Base-by-base conservation (phyloP, 2,329 filamentous ascomycete genomes). In the Diaporthe vexans region DNA sequence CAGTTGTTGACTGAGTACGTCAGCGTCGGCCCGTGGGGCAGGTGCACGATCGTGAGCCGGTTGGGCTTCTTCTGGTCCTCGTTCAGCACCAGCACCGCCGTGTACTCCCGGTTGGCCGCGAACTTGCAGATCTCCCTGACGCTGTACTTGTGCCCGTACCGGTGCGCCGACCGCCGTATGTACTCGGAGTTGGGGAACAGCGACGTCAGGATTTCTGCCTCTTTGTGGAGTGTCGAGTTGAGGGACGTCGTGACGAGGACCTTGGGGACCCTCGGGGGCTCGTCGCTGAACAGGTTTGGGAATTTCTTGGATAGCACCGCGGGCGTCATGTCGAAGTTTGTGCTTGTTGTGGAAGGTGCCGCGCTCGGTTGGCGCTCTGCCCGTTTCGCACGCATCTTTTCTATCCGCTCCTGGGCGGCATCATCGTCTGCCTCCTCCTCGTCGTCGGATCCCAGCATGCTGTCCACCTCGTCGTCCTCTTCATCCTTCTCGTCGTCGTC, bases 1-100 rank as follows among this genome's bases (percentile, higher is more conserved):
- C 95, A 99, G 81, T 97, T 97, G 77, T 92, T 93, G 77, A 98
- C 94, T 73, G 89, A 92, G 85, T 98, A 98, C 82, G 98, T 95
- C 82, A 98, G 97, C 61, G 96, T 97, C 1, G 97, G 96, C 0
- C 97, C 96, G 0, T 88, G 82, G 0, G 97, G 95, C 1, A 76
- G 73, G n/a, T 76, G 75, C 21, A 76, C 75, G 10, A 76, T 69
- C 13, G 75, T 76, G 58, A 76, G 84, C 0, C 94, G 95, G 19
- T 92, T 92, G 0, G 95, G 94, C 79, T 90, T 91, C 85, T 99
- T 99, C 78, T 91, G 90, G 81, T 98, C 95, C 84, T 99, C 95
- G 80, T 95, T 94, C 21, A 98, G 86, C 21, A 99, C 91, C 2
- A 98, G 86, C 3, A 99, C 88, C 33, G 95, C 90, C 0, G 95